Base-by-base conservation (phyloP, 176 grass and related monocot species). In the Dendrocalamus sinicus region DNA sequence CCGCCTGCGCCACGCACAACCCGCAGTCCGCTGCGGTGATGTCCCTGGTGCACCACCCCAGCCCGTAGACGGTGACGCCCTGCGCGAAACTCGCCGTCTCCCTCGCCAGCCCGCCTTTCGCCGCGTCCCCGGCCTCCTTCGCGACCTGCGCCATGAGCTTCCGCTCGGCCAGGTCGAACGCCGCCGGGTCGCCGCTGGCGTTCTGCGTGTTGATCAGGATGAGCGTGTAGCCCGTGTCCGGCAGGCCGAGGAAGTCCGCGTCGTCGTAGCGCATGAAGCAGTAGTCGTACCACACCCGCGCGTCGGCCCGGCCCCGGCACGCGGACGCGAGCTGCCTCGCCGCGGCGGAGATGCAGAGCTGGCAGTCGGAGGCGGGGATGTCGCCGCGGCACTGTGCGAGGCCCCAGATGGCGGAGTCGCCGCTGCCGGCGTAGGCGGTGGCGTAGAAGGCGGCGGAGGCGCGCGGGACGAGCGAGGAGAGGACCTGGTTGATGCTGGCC, bases 361-460 rank as follows among this genome's bases (percentile, higher is more conserved):
- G 57, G 83, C 95, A 97, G 70, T 95, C 91, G 6, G 86, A 67
- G 43, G 59, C 9, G 4, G 84, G 78, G 61, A 98, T 68, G 84
- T 98, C 95, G 15, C 89, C 91, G 11, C 95, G 88, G 87, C 93
- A 95, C 83, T 95, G 95, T 55, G 91, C 95, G 15, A 95, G 91
- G 67, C 91, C 91, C 72, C 90, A 98, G 23, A 95, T 62, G 1
- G 82, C 76, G 16, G 71, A 48, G 70, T 32, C 45, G 40, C 87
- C 79, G 64, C 17, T 8, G 12, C 91, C 88, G 14, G 50, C 67
- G 4, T 82, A 64, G 5, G 85, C 86, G 1, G 86, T 91, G 3
- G 89, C 89, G 78, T 91, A 93, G 84, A 86, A 88, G 41, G 55
- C 12, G 0, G 85, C 66, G 0, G 90, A 90, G 8, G 85, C 88